A percentile compares a stretch with the other conserved stretches of the same genome.
These are phyloP conservation scores for Aspergillus hortae DNA, from an alignment of 2,329 filamentous ascomycete genomes.

Conservation along the genomic window DNA sequence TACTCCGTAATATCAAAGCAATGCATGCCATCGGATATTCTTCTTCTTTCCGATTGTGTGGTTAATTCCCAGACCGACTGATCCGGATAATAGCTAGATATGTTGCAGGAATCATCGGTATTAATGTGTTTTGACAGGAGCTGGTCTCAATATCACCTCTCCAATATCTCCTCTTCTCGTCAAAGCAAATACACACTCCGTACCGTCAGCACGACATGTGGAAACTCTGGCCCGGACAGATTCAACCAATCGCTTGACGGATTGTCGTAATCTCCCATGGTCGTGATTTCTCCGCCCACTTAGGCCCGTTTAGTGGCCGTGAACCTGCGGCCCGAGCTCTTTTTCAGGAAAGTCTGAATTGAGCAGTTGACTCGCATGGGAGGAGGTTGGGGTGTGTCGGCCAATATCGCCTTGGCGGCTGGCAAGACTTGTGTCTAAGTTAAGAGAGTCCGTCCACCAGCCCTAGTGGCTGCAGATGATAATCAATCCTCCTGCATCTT, in stretches of 20 bases:
- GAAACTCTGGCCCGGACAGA: not conserved
- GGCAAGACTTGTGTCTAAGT: constrained; percentile 1
- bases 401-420: constrained; percentile 6
- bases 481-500: constrained; percentile 17
- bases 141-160: too few species aligned
- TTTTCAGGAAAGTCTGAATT: constrained; percentile 5
- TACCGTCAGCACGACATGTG: not conserved
- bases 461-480: constrained; percentile 19
- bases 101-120: too few species aligned
- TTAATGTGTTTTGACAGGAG: too few species aligned
- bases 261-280: constrained; percentile 8
- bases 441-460: constrained; percentile 6
- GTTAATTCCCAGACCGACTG: too few species aligned
- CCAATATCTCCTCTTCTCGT: too few species aligned
- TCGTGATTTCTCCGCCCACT: constrained; percentile 7
- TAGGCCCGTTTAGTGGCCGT: constrained; percentile 3
- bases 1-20: too few species aligned
- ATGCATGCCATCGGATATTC: too few species aligned
- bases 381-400: not conserved
- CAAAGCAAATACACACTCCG: too few species aligned
- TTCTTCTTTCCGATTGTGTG: too few species aligned
- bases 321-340: constrained; percentile 18
- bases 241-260: constrained; percentile 4
- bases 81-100: too few species aligned
- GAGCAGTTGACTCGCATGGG: constrained; percentile 11